Conservation (phyloP, 1,284 basidiomycete genomes). For the Polyporus tsugae region DNA sequence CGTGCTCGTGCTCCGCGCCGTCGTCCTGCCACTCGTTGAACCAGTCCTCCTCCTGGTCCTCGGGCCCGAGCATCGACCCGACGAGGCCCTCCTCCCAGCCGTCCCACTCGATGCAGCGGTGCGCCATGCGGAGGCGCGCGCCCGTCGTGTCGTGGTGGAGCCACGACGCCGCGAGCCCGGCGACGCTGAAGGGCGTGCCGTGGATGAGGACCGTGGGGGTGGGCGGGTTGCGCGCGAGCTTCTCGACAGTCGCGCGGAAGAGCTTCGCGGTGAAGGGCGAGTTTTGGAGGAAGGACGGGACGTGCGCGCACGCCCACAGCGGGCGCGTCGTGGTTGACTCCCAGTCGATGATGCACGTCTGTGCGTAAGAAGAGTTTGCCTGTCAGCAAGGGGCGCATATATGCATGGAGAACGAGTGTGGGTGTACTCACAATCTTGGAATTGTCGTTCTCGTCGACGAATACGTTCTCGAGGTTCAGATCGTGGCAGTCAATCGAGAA, state of each 20-base stretch:
- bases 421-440: conserved; percentile 67
- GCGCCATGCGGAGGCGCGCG: conserved; percentile 71
- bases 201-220: conserved; percentile 27
- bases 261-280: conserved; percentile 75
- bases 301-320: conserved; percentile 82
- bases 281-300: conserved; percentile 79
- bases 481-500: conserved; percentile 83
- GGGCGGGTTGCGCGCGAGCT: conserved; percentile 46
- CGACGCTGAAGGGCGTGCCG: conserved; percentile 39
- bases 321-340: conserved; percentile 84
- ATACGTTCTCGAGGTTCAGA: conserved; percentile 81
- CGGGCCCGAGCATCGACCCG: conserved; percentile 73
- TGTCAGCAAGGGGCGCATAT: neutral
- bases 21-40: conserved; percentile 54
- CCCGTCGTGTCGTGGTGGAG: conserved; percentile 72
- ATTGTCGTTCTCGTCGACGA: conserved; percentile 74
- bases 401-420: neutral
- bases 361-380: conserved; percentile 10
- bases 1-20: conserved; percentile 4
- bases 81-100: conserved; percentile 87
- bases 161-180: conserved; percentile 70
- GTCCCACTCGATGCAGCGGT: conserved; percentile 84
- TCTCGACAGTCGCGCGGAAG: conserved; percentile 68
- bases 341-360: conserved; percentile 89
- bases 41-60: conserved; percentile 76